Conservation (phyloP, 2,329 filamentous ascomycete species). For the Aspergillus tanneri region DNA sequence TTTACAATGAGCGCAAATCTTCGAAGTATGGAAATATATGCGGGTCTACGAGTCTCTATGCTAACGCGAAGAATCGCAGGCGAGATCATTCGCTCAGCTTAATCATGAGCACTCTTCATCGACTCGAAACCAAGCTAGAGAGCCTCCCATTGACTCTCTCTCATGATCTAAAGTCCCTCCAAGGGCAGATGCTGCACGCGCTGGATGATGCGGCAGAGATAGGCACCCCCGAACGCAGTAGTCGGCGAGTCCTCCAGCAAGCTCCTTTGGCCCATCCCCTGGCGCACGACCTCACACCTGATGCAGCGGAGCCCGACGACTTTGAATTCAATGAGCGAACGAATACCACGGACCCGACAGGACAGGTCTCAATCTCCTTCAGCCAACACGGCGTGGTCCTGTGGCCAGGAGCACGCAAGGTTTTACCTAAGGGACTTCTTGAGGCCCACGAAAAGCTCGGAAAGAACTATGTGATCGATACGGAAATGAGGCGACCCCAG, state of each 20-base stretch:
- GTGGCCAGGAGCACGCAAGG: constrained; percentile 49
- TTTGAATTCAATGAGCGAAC: constrained; percentile 32
- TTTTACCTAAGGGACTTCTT: constrained; percentile 46
- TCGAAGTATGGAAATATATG: constrained; percentile 50
- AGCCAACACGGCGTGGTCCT: constrained; percentile 53
- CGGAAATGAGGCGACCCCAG: constrained; percentile 49
- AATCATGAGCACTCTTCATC: constrained; percentile 55
- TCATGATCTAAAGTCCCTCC: constrained; percentile 33
- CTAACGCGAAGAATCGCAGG: constrained; percentile 29
- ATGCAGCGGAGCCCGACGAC: constrained; percentile 28
- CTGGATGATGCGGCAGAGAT: constrained; percentile 16
- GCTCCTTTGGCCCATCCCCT: constrained; percentile 15
- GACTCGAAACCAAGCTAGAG: constrained; percentile 55
- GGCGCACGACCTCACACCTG: constrained; percentile 29
- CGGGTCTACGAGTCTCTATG: too few species aligned
- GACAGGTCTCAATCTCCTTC: constrained; percentile 47
- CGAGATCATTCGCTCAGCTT: constrained; percentile 56
- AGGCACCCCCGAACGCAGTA: constrained; percentile 18
- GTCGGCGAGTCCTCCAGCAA: constrained; percentile 10
- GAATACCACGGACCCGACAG: constrained; percentile 31
- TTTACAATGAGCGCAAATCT: constrained; percentile 54
- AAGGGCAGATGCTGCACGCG: constrained; percentile 26
- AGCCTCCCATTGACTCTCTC: constrained; percentile 41
- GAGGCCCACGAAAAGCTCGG: constrained; percentile 40
- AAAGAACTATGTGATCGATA: constrained; percentile 51